These are phyloP conservation scores for Venturia pyrina DNA, from an alignment of 2,329 filamentous ascomycete species.

Conservation along the genomic window DNA sequence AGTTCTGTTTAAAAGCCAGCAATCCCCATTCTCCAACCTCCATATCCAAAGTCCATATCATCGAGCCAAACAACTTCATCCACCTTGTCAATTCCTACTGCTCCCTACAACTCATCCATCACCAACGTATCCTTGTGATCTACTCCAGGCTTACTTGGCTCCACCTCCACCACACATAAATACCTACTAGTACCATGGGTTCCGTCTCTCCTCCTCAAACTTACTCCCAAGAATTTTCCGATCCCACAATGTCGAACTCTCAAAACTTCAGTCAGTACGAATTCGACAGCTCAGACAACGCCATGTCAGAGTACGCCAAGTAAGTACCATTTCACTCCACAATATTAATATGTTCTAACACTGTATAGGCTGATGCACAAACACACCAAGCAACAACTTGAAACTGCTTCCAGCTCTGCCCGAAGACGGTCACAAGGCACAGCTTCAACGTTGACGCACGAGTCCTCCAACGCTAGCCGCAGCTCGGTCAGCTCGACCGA, in stretches of 20 bases:
- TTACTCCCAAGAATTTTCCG: neutral
- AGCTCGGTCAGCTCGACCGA: neutral
- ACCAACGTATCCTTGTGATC: neutral
- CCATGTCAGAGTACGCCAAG: conserved; percentile 2
- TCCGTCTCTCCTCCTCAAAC: neutral
- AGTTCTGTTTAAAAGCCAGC: neutral
- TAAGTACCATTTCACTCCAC: neutral
- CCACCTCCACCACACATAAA: neutral
- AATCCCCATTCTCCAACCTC: neutral
- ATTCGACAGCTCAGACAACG: neutral
- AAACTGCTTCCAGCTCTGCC: neutral
- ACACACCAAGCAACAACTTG: conserved; percentile 3
- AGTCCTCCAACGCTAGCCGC: neutral
- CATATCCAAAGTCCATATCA: neutral
- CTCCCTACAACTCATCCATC: no score
- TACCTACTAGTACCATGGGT: neutral
- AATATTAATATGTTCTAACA: neutral
- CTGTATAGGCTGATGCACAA: neutral
- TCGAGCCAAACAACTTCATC: neutral
- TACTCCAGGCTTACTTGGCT: neutral
- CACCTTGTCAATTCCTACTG: neutral
- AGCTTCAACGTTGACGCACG: neutral
- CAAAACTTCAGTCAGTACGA: neutral
- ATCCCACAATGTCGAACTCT: neutral
- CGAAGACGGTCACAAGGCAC: neutral